phyloP scores from a whole-genome alignment of 2,329 filamentous ascomycete genomes.

The Curvularia spicifera region DNA sequence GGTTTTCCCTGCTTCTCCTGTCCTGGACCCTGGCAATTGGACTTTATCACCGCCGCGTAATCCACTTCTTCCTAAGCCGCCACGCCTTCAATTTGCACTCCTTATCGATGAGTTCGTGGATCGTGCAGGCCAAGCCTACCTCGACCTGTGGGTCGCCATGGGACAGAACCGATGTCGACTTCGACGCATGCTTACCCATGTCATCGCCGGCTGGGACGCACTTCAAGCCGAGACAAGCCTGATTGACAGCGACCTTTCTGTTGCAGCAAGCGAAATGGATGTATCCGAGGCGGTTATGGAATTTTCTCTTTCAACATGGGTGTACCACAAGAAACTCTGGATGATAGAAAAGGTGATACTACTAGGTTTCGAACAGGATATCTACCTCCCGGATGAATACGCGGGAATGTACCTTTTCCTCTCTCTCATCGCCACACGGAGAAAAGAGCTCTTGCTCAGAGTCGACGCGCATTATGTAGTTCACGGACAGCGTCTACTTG shows the following conservation, averaged over 20 bases:
- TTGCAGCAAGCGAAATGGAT: slow-evolving; percentile 42
- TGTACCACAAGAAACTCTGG: slow-evolving; percentile 86
- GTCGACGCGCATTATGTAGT: slow-evolving; percentile 26
- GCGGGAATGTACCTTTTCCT: slow-evolving; percentile 81
- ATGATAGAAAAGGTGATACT: slow-evolving; percentile 88
- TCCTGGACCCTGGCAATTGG: slow-evolving; percentile 78
- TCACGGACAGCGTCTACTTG: slow-evolving; percentile 10
- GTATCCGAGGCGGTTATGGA: slow-evolving; percentile 60
- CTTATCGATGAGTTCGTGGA: slow-evolving; percentile 71
- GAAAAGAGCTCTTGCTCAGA: slow-evolving; percentile 29
- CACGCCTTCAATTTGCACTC: slow-evolving; percentile 71
- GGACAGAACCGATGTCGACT: slow-evolving; percentile 92
- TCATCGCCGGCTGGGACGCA: slow-evolving; percentile 80
- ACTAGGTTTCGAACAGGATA: slow-evolving; percentile 90
- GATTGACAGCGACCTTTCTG: slow-evolving; percentile 56
- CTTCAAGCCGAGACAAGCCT: slow-evolving; percentile 72
- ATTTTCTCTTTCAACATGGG: slow-evolving; percentile 84
- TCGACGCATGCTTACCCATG: slow-evolving; percentile 86
- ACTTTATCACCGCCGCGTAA: slow-evolving; percentile 65
- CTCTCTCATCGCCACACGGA: slow-evolving; percentile 31
- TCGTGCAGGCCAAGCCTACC: slow-evolving; percentile 69
- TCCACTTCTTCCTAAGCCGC: slow-evolving; percentile 66
- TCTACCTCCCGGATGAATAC: slow-evolving; percentile 86
- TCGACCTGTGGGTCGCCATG: slow-evolving; percentile 82
- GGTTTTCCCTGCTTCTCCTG: slow-evolving; percentile 72